These are phyloP conservation scores for Arthrobotrys iridis DNA, from an alignment of 2,329 filamentous ascomycete species.

Conservation along the genomic window DNA sequence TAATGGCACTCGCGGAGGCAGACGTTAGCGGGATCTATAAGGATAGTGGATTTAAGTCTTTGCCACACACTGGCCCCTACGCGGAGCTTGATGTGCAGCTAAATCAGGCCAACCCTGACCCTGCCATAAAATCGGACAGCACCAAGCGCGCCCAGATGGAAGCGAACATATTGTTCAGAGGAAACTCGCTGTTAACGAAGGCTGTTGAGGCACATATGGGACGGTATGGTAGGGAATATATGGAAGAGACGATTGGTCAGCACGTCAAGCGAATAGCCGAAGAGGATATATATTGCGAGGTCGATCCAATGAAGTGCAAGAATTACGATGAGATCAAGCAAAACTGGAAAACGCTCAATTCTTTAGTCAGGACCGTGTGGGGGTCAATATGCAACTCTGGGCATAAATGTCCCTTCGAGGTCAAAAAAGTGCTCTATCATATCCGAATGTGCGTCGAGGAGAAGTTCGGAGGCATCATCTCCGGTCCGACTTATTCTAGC, in stretches of 20 bases:
- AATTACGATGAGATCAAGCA: conserved; percentile 70
- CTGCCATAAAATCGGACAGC: conserved; percentile 70
- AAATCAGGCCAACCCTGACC: conserved; percentile 71
- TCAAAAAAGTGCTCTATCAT: conserved; percentile 73
- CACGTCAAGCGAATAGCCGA: conserved; percentile 90
- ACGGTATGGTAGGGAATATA: conserved; percentile 87
- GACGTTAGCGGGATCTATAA: conserved; percentile 94
- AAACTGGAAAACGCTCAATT: conserved; percentile 72
- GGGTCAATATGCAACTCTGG: conserved; percentile 70
- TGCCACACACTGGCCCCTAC: conserved; percentile 59
- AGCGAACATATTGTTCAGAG: conserved; percentile 92
- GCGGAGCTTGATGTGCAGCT: conserved; percentile 63
- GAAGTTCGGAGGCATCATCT: conserved; percentile 73
- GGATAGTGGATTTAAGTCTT: conserved; percentile 72
- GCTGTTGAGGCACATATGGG: conserved; percentile 96
- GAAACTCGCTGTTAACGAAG: conserved; percentile 93
- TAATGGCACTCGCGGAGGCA: conserved; percentile 91
- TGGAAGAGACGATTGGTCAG: conserved; percentile 85
- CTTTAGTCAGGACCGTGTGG: conserved; percentile 71
- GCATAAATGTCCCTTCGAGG: conserved; percentile 70
- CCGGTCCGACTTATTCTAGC: conserved; percentile 74
- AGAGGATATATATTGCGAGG: conserved; percentile 89
- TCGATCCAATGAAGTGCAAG: conserved; percentile 83
- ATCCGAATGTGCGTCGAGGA: conserved; percentile 75
- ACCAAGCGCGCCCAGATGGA: conserved; percentile 82